Base-by-base conservation (phyloP, 495 filamentous ascomycete genomes). In the Apiosordaria backusii region DNA sequence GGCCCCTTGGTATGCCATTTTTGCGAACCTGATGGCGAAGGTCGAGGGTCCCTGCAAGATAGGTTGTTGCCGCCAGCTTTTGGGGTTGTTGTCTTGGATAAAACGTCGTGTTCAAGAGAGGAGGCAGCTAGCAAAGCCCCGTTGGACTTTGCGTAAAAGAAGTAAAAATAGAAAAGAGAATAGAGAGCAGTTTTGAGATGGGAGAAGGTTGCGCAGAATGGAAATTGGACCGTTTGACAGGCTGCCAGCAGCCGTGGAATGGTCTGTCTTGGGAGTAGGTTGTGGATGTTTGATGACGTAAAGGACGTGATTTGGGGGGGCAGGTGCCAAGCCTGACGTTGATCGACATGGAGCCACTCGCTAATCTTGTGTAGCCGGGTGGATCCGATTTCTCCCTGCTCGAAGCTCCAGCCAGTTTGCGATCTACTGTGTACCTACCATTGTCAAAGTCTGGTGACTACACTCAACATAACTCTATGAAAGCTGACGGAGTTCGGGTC, bases 1-100 rank as follows among this genome's bases (percentile, higher is more conserved):
- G n/a, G n/a, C n/a, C n/a, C n/a, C 66, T 60, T 63, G 60, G 35
- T 54, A 64, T 7, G 71, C 68, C 71, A 72, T 72, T 13, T 50
- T 59, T 26, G 16, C 35, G 23, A 50, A 1, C 1, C 16, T 7
- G 4, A 7, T 3, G 27, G 27, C 27, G 27, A 7, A 29, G 27
- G 7, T 29, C 27, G 27, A 29, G 3, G 27, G 27, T n/a, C n/a
- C n/a, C n/a, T n/a, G n/a, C n/a, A n/a, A n/a, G n/a, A n/a, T n/a
- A n/a, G n/a, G n/a, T n/a, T n/a, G n/a, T n/a, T n/a, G n/a, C n/a
- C n/a, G n/a, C n/a, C n/a, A n/a, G n/a, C n/a, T n/a, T n/a, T n/a
- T n/a, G n/a, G n/a, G n/a, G n/a, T n/a, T n/a, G n/a, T n/a, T n/a
- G n/a, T n/a, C n/a, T n/a, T n/a, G n/a, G n/a, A n/a, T n/a, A n/a